Evolutionary conservation across 2,329 filamentous ascomycete genomes (phyloP).

Genomic region (Diplodia seriata): DNA sequence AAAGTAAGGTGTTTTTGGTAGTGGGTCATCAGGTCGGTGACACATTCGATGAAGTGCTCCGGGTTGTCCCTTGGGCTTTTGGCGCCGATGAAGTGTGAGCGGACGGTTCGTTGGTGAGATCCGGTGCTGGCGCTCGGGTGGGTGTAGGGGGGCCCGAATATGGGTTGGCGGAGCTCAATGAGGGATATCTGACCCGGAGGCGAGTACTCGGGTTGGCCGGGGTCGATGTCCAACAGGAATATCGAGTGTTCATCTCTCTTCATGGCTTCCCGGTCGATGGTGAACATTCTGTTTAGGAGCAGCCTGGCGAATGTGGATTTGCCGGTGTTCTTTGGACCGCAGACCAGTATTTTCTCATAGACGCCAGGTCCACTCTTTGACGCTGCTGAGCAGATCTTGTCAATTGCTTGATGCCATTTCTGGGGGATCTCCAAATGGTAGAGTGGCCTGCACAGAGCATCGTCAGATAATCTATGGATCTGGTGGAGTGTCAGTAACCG

Average conservation of each 20-base stretch:
- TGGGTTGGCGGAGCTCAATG: constrained; percentile 64
- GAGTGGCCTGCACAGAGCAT: constrained; percentile 17
- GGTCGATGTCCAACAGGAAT: constrained; percentile 76
- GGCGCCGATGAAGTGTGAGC: constrained; percentile 71
- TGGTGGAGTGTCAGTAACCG: constrained; percentile 10
- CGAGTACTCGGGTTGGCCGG: constrained; percentile 77
- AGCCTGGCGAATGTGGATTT: constrained; percentile 77
- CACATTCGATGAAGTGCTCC: constrained; percentile 70
- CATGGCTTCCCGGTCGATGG: constrained; percentile 43
- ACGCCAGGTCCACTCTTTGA: constrained; percentile 36
- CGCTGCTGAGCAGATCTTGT: constrained; percentile 42
- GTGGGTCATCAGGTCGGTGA: constrained; percentile 65
- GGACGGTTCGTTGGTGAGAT: constrained; percentile 46
- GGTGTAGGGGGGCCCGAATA: constrained; percentile 72
- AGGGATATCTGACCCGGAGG: constrained; percentile 74
- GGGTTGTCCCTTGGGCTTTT: constrained; percentile 70
- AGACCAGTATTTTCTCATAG: constrained; percentile 63
- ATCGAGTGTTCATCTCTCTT: constrained; percentile 48
- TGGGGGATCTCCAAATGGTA: constrained; percentile 30
- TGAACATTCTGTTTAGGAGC: constrained; percentile 71
- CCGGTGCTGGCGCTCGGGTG: constrained; percentile 53
- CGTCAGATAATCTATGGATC: constrained; percentile 31
- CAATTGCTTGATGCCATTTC: constrained; percentile 28
- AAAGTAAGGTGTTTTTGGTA: constrained; percentile 58
- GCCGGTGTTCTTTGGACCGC: constrained; percentile 74